These are phyloP conservation scores for Phytophthora hybrid DNA, from an alignment of 352 stramenopile genomes.

Conservation along the genomic window DNA sequence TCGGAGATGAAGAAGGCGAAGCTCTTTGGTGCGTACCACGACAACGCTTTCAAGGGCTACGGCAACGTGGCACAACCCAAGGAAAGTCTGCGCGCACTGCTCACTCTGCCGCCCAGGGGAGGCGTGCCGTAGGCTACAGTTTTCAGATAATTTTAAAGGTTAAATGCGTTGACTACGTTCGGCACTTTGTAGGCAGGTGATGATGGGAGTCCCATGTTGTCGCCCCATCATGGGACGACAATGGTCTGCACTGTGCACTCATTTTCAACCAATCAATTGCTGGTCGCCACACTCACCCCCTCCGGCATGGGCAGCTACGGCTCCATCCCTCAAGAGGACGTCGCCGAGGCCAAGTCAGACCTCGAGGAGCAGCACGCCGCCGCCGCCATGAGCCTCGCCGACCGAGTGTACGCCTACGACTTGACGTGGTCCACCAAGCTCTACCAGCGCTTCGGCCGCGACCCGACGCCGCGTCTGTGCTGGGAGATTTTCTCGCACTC, in stretches of 20 bases:
- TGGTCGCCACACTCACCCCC: constrained; percentile 7
- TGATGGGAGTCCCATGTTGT: no score
- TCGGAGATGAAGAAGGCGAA: constrained; percentile 73
- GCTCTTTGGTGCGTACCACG: constrained; percentile 79
- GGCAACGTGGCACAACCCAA: constrained; percentile 67
- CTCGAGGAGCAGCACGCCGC: constrained; percentile 25
- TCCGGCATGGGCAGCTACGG: constrained; percentile 38
- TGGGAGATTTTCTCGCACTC: constrained; percentile 87
- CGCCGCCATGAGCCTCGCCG: constrained; percentile 56
- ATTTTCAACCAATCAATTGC: constrained; percentile 41
- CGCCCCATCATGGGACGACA: no score
- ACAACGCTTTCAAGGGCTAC: constrained; percentile 83
- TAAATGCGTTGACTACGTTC: constrained; percentile 12
- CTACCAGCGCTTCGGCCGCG: constrained; percentile 72
- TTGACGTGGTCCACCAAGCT: constrained; percentile 74
- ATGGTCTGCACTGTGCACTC: background rate
- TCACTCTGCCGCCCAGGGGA: constrained; percentile 38
- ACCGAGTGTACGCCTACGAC: constrained; percentile 79
- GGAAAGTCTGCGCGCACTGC: constrained; percentile 71
- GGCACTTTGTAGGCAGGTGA: background rate
- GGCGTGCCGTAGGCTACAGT: constrained; percentile 29
- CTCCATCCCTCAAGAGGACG: constrained; percentile 41
- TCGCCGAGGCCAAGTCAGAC: constrained; percentile 24
- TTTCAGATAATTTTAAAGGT: constrained; percentile 31
- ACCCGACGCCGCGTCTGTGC: constrained; percentile 51